Conservation (phyloP, 176 grass and related monocot genomes). For the Musa schizocarpa region DNA sequence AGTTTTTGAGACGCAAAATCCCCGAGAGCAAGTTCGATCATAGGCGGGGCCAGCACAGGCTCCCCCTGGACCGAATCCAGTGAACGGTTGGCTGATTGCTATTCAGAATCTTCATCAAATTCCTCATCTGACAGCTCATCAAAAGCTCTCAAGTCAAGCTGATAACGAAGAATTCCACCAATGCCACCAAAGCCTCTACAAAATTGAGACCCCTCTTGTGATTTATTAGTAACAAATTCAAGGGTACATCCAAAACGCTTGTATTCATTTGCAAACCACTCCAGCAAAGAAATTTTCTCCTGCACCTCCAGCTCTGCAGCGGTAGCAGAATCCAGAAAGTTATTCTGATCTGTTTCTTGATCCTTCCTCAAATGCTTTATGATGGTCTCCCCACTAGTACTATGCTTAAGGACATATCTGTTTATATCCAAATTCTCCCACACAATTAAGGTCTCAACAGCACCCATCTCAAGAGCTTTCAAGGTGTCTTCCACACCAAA, state of each 20-base stretch:
- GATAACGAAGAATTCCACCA: conserved; percentile 49
- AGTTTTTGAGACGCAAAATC: conserved; percentile 15
- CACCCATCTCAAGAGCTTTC: conserved; percentile 45
- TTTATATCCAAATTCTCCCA: conserved; percentile 54
- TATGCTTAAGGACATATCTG: conserved; percentile 47
- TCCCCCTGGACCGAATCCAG: conserved; percentile 27
- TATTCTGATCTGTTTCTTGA: conserved; percentile 40
- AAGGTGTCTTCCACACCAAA: conserved; percentile 47
- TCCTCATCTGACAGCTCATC: conserved; percentile 32
- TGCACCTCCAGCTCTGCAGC: conserved; percentile 29
- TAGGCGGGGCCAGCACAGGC: conserved; percentile 31
- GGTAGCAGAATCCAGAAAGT: conserved; percentile 25
- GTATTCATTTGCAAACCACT: conserved; percentile 59
- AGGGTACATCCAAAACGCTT: conserved; percentile 41
- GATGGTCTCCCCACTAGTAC: conserved; percentile 28
- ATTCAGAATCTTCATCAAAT: conserved; percentile 36
- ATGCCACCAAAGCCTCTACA: conserved; percentile 53
- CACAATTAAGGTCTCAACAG: conserved; percentile 42
- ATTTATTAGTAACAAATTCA: conserved; percentile 54
- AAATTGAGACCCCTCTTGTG: conserved; percentile 56
- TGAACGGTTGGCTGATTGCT: conserved; percentile 39
- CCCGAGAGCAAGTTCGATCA: conserved; percentile 14
- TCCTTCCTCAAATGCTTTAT: conserved; percentile 30
- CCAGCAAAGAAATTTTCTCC: conserved; percentile 34
- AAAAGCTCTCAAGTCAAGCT: conserved; percentile 29